A percentile compares a stretch with the other conserved stretches of the same genome.
Conservation (phyloP, 331 rosid species). For the Malus hybrid region DNA sequence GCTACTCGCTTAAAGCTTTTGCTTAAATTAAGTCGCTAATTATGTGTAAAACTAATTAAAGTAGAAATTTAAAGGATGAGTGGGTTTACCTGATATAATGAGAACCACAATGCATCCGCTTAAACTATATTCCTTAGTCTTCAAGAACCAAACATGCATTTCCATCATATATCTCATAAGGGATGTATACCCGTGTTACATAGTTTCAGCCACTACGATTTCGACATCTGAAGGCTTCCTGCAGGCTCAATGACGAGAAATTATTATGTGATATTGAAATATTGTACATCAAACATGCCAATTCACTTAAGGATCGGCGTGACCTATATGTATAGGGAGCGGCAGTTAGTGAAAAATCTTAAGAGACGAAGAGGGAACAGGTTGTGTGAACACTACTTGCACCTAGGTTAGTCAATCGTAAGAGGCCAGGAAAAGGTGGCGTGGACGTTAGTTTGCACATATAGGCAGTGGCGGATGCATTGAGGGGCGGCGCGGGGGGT, state of each 20-base stretch:
- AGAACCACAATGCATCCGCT: constrained; percentile 19
- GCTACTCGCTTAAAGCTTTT: constrained; percentile 34
- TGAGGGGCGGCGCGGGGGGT: too few species aligned
- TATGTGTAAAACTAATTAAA: constrained; percentile 55
- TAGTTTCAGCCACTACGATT: neutral
- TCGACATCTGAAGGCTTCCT: neutral
- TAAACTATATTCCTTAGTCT: neutral
- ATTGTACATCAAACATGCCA: neutral
- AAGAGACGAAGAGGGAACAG: too few species aligned
- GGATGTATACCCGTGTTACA: neutral
- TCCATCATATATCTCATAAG: neutral
- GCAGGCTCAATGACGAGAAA: too few species aligned
- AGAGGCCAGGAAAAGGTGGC: too few species aligned
- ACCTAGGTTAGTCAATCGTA: too few species aligned
- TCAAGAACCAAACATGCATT: neutral
- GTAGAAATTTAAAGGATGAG: constrained; percentile 37
- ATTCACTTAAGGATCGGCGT: too few species aligned
- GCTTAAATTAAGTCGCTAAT: constrained; percentile 26
- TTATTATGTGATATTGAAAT: too few species aligned
- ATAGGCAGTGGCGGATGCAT: too few species aligned
- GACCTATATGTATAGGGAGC: too few species aligned
- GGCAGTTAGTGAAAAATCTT: too few species aligned
- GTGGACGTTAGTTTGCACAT: too few species aligned
- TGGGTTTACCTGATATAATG: constrained; percentile 45
- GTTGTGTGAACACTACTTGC: too few species aligned